phyloP scores from a whole-genome alignment of 768 basidiomycete species.

The Lentinus tigrinus region DNA sequence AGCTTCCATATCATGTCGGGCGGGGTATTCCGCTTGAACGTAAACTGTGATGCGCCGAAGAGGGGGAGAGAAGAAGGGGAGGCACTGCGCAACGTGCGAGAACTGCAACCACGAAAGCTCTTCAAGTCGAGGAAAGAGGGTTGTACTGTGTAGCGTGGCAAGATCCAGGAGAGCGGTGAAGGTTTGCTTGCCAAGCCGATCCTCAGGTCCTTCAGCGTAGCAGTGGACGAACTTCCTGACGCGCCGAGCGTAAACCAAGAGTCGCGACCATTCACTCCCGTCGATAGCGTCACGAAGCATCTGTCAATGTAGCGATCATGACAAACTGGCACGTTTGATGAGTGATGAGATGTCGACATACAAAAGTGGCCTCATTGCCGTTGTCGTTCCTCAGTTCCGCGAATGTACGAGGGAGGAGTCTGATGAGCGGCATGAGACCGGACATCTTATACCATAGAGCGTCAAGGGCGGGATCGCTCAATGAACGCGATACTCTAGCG shows the following conservation, averaged over 20 bases:
- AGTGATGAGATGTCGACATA: background rate
- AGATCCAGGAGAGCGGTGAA: conserved; percentile 1
- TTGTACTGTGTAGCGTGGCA: background rate
- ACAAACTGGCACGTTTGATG: background rate
- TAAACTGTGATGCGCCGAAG: conserved; percentile 7
- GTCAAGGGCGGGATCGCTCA: conserved; percentile 12
- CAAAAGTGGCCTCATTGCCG: background rate
- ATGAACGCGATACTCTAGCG: conserved; percentile 4
- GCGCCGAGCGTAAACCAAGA: conserved; percentile 6
- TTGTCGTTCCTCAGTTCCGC: background rate
- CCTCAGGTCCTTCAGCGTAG: background rate
- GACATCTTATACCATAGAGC: conserved; percentile 10
- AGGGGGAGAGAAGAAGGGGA: conserved; percentile 7
- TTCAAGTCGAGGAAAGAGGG: conserved; percentile 9
- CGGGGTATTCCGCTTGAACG: background rate
- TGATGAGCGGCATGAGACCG: background rate
- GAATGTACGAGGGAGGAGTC: background rate
- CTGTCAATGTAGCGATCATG: background rate
- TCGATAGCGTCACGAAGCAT: background rate
- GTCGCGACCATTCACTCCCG: conserved; percentile 4
- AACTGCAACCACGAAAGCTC: conserved; percentile 15
- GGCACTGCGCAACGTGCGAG: background rate
- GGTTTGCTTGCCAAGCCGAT: background rate
- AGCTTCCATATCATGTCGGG: background rate
- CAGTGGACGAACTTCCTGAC: conserved; percentile 12